phyloP scores from a whole-genome alignment of 2,329 filamentous ascomycete species.

The Clarireedia hainanense region DNA sequence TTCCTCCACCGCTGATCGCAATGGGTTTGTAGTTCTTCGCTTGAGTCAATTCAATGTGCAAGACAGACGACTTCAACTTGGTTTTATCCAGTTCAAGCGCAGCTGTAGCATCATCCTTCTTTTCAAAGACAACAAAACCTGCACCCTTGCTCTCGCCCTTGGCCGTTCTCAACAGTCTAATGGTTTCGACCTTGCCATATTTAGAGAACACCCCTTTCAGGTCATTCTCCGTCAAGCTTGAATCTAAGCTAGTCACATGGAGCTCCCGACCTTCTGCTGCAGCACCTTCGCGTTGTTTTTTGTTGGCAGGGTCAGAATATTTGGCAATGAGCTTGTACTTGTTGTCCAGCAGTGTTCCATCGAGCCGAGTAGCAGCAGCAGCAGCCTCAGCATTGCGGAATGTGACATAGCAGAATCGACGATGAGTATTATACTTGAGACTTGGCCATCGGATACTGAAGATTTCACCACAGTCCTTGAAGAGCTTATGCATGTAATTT shows the following conservation, averaged over 20 bases:
- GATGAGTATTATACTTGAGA: slow-evolving; percentile 78
- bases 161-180: slow-evolving; percentile 62
- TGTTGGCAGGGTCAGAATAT: slow-evolving; percentile 74
- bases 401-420: slow-evolving; percentile 94
- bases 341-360: slow-evolving; percentile 62
- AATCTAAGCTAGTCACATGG: slow-evolving; percentile 64
- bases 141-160: slow-evolving; percentile 67
- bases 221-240: slow-evolving; percentile 56
- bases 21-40: slow-evolving; percentile 48
- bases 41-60: slow-evolving; percentile 57
- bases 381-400: slow-evolving; percentile 66
- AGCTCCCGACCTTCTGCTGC: slow-evolving; percentile 83
- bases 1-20: slow-evolving; percentile 35
- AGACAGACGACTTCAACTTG: slow-evolving; percentile 57
- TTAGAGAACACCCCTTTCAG: slow-evolving; percentile 63
- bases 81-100: slow-evolving; percentile 63
- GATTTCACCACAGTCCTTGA: slow-evolving; percentile 71
- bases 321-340: slow-evolving; percentile 65
- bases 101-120: slow-evolving; percentile 60
- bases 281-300: slow-evolving; percentile 72
- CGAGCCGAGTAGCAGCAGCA: slow-evolving; percentile 61
- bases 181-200: slow-evolving; percentile 66
- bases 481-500: slow-evolving; percentile 57
- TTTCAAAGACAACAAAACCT: slow-evolving; percentile 71
- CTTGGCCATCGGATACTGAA: slow-evolving; percentile 84